Evolutionary conservation across 73 alveolate genomes (phyloP).

Genomic region (Breviolum minutum): DNA sequence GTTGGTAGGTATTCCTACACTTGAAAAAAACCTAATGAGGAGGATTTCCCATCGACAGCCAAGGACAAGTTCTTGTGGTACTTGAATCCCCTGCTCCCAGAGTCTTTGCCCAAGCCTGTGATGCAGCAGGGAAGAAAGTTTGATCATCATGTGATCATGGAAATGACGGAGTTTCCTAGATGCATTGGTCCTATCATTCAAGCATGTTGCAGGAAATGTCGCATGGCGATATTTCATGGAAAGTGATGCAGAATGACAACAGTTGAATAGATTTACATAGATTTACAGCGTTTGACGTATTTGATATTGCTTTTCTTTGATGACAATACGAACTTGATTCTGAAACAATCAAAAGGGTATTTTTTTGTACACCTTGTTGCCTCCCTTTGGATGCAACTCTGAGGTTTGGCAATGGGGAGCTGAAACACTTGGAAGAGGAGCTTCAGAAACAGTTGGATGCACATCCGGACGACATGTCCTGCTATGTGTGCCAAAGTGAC

Average conservation of each 20-base stretch:
- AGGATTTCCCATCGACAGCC: neutral
- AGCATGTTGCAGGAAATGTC: neutral
- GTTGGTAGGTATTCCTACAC: no score
- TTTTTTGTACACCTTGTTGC: neutral
- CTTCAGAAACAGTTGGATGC: conserved; percentile 21
- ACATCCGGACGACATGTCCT: conserved; percentile 23
- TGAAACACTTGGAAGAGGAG: conserved; percentile 49
- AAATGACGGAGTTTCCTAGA: conserved; percentile 72
- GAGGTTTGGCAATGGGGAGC: conserved; percentile 93
- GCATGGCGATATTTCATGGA: neutral
- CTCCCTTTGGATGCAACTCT: neutral
- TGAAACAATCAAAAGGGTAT: no score
- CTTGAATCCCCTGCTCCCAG: conserved; percentile 63
- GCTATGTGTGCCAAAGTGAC: conserved; percentile 66
- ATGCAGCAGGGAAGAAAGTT: conserved; percentile 61
- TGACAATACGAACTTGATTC: no score
- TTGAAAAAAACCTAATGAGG: neutral
- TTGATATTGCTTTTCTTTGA: neutral
- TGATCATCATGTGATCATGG: conserved; percentile 82
- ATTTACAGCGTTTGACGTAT: neutral
- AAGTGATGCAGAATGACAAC: neutral
- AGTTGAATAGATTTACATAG: neutral
- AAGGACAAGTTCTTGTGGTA: conserved; percentile 84
- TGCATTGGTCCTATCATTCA: neutral
- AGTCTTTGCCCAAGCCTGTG: conserved; percentile 68